Evolutionary conservation across 2,329 filamentous ascomycete genomes (phyloP), one percentile per base, ranked within the genome.

Genomic region (Ilyonectria robusta): DNA sequence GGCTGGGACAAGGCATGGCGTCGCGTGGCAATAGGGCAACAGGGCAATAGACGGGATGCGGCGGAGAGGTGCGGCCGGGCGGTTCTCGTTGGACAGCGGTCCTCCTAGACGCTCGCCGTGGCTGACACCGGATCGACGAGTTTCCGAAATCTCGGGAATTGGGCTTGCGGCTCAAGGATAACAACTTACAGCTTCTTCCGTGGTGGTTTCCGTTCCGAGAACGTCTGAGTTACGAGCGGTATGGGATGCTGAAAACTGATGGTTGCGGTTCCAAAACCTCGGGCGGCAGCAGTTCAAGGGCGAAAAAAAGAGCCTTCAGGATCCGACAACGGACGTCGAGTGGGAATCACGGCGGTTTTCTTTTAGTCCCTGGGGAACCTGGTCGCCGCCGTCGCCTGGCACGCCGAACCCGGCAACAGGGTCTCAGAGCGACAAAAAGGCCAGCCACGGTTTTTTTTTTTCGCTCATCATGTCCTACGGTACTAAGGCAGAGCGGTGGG

Each of bases 261-360:
- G 48, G 29, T 11, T 51, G 48, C n/a, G 33, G 29, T 51, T 51
- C 48, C 48, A 51, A 33, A 23, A 35, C 29, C 26, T 35, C 19
- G n/a, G 50, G 31, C 50, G 50, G 63, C 60, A 62, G 47, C 33
- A 69, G 56, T 70, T 47, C 60, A 74, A 56, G 55, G 62, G 61
- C 61, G 68, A 65, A 46, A 57, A 59, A 67, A 62, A 63, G 63
- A 51, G 69, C 56, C 44, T 67, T 67, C 57, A 58, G 67, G 62
- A 70, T 70, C 72, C 72, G 72, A 75, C 72, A 75, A 75, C 72
- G 72, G 71, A 72, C 50, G 42, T 51, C 35, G 59, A 61, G 66
- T 68, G 66, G 68, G 66, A 62, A 70, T 70, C 71, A 70, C 60
- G 48, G 70, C 62, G 46, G 67, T 71, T 70, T 70, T 70, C 67